phyloP scores from a whole-genome alignment of 23 red algal genomes.

The Gracilaria vermiculophylla region DNA sequence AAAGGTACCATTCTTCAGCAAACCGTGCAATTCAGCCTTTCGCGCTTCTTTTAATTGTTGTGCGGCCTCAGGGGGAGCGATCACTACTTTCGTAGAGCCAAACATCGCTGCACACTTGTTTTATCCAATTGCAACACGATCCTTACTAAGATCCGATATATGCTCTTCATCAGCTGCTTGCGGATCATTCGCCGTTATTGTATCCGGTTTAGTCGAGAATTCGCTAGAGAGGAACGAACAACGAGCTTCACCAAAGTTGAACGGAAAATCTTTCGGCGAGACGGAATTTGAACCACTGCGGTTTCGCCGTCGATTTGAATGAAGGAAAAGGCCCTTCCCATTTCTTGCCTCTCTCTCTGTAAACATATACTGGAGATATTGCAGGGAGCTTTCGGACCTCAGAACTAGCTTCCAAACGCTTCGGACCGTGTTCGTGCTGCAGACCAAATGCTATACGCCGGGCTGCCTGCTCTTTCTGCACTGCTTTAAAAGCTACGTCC shows the following conservation, averaged over 20 bases:
- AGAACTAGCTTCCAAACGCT: not conserved
- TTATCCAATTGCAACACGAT: not conserved
- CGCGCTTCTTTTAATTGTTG: not conserved
- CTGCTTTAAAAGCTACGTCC: not conserved
- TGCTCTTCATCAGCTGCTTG: not conserved
- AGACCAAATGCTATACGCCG: constrained; percentile 14
- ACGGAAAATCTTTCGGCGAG: constrained; percentile 4
- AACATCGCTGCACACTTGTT: too few relatives aligned
- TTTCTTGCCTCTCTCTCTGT: not conserved
- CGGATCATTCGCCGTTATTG: not conserved
- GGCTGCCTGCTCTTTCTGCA: not conserved
- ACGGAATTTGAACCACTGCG: constrained; percentile 5
- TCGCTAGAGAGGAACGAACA: not conserved
- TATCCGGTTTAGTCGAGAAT: too few relatives aligned
- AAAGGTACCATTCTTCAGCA: constrained; percentile 10
- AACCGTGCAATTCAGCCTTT: not conserved
- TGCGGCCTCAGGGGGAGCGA: too few relatives aligned
- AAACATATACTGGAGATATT: constrained; percentile 14
- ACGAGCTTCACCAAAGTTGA: constrained; percentile 25
- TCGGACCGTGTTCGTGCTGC: not conserved
- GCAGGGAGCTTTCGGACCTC: not conserved
- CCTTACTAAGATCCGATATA: not conserved
- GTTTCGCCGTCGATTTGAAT: constrained; percentile 47
- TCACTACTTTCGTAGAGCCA: too few relatives aligned
- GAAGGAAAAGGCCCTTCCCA: constrained; percentile 31